phyloP scores from a whole-genome alignment of 1,284 basidiomycete genomes.

The Ganoderma multipileum region DNA sequence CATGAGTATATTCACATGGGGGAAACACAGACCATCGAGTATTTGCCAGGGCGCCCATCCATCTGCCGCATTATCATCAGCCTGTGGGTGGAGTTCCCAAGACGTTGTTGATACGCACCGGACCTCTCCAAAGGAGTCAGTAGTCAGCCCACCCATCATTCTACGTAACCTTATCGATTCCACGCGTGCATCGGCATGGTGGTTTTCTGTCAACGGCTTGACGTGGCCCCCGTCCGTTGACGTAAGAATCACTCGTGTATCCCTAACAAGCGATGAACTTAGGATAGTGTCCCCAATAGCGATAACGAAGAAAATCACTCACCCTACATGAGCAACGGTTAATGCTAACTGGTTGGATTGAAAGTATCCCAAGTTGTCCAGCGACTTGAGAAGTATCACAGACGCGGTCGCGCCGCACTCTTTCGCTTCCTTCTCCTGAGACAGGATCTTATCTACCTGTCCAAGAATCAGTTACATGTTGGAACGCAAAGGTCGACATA shows the following conservation, averaged over 20 bases:
- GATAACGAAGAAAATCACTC: slow-evolving; percentile 33
- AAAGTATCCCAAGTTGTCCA: slow-evolving; percentile 84
- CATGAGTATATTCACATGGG: slow-evolving; percentile 3
- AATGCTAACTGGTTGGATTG: slow-evolving; percentile 71
- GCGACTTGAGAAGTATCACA: slow-evolving; percentile 86
- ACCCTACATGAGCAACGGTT: slow-evolving; percentile 95
- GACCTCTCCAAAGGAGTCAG: slow-evolving; percentile 95
- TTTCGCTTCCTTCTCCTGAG: slow-evolving; percentile 65
- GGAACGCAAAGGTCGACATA: slow-evolving; percentile 2
- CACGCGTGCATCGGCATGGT: slow-evolving; percentile 90
- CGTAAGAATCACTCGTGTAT: slow-evolving; percentile 89
- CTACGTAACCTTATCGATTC: slow-evolving; percentile 87
- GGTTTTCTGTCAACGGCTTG: slow-evolving; percentile 86
- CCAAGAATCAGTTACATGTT: neutral
- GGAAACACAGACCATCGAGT: slow-evolving; percentile 75
- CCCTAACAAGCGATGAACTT: slow-evolving; percentile 53
- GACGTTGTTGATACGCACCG: slow-evolving; percentile 55
- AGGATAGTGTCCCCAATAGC: neutral
- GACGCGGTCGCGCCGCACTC: slow-evolving; percentile 90
- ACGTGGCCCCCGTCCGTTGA: slow-evolving; percentile 76
- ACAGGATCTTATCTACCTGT: slow-evolving; percentile 69
- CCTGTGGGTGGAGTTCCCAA: slow-evolving; percentile 12
- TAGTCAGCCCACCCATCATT: slow-evolving; percentile 91
- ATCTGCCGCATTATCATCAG: slow-evolving; percentile 51
- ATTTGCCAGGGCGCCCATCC: slow-evolving; percentile 97